Evolutionary conservation across 768 basidiomycete genomes (phyloP).

Genomic region (Leucosporidium creatinivorum): DNA sequence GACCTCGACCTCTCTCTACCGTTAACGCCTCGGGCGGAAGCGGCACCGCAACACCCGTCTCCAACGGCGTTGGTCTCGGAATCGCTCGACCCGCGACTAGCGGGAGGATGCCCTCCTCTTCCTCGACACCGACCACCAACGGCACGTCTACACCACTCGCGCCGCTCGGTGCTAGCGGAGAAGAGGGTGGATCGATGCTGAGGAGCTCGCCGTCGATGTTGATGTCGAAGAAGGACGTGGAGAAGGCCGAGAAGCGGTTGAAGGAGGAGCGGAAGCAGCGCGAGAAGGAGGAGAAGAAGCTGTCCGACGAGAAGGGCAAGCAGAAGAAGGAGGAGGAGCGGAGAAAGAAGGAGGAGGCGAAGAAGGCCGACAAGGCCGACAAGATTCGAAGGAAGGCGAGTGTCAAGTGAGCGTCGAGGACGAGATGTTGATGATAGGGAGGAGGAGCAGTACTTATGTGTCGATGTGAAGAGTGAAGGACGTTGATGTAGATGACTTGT

Average conservation of each 20-base stretch:
- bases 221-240: slow-evolving; percentile 24
- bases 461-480: too few species aligned
- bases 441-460: neutral
- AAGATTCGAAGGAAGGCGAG: slow-evolving; percentile 21
- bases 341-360: slow-evolving; percentile 21
- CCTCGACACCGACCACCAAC: too few species aligned
- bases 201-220: neutral
- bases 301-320: slow-evolving; percentile 11
- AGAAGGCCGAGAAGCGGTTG: slow-evolving; percentile 5
- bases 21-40: neutral
- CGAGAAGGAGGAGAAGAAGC: slow-evolving; percentile 20
- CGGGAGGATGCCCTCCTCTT: neutral
- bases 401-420: neutral
- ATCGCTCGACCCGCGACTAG: neutral
- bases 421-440: neutral
- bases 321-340: slow-evolving; percentile 23
- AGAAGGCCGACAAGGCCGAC: slow-evolving; percentile 14
- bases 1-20: slow-evolving; percentile 3
- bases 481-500: too few species aligned
- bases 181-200: neutral
- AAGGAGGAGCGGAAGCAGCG: slow-evolving; percentile 31
- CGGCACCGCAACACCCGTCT: neutral
- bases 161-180: too few species aligned
- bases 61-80: neutral
- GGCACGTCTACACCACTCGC: too few species aligned